Evolutionary conservation across 2,329 filamentous ascomycete species (phyloP).

Genomic region (Xylaria sp.): DNA sequence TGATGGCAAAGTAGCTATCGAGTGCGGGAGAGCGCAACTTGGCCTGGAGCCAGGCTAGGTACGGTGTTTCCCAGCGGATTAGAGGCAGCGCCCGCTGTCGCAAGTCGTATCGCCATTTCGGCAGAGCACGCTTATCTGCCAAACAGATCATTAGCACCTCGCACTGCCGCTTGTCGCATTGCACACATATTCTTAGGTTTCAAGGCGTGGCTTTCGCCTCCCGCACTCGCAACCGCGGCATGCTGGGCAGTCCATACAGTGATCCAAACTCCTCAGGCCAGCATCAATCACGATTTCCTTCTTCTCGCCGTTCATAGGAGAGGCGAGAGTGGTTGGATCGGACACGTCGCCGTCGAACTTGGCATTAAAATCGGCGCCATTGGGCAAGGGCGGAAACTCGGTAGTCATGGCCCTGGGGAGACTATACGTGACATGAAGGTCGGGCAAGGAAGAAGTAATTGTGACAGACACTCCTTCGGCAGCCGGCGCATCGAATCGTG

Average conservation of each 20-base stretch:
- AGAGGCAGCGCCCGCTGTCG: constrained; percentile 86
- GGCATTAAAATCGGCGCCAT: constrained; percentile 48
- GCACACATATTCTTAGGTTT: constrained; percentile 9
- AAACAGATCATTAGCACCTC: constrained; percentile 30
- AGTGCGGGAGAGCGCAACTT: constrained; percentile 82
- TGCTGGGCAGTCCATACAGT: constrained; percentile 63
- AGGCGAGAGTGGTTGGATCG: constrained; percentile 9
- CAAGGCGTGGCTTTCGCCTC: not conserved
- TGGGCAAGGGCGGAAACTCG: constrained; percentile 44
- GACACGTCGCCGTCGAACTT: constrained; percentile 35
- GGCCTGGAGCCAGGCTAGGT: constrained; percentile 87
- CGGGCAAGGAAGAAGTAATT: constrained; percentile 16
- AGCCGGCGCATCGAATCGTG: constrained; percentile 38
- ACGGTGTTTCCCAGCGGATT: constrained; percentile 93
- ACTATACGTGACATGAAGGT: constrained; percentile 36
- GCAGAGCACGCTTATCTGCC: constrained; percentile 82
- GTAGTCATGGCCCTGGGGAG: constrained; percentile 49
- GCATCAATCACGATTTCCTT: constrained; percentile 67
- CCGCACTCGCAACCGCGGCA: constrained; percentile 3
- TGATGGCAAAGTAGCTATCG: constrained; percentile 96
- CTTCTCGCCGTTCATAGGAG: constrained; percentile 27
- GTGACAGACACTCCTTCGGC: constrained; percentile 19
- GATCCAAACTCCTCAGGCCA: constrained; percentile 81
- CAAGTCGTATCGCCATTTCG: constrained; percentile 86
- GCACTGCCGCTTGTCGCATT: constrained; percentile 8